Conservation (phyloP, 495 filamentous ascomycete species). For the Penicillium daleae region DNA sequence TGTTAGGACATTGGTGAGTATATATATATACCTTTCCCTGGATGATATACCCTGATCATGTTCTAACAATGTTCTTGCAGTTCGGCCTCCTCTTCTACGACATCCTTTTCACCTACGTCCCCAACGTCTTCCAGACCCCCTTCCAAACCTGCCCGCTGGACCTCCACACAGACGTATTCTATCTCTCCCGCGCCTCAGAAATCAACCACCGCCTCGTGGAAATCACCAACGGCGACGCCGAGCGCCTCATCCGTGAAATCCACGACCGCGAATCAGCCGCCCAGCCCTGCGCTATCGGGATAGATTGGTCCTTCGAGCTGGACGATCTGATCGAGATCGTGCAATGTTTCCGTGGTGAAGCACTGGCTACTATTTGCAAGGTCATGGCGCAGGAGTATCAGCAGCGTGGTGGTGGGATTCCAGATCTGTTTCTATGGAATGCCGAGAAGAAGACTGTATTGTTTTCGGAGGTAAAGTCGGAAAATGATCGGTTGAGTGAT, state of each 20-base stretch:
- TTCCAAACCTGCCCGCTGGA: conserved; percentile 95
- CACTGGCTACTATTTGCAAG: conserved; percentile 82
- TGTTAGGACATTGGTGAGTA: conserved; percentile 71
- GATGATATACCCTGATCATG: background rate
- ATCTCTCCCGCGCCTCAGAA: conserved; percentile 77
- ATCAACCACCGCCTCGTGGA: conserved; percentile 88
- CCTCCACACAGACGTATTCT: conserved; percentile 93
- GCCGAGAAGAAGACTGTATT: conserved; percentile 62
- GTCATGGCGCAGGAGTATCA: conserved; percentile 94
- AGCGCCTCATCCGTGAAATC: conserved; percentile 66
- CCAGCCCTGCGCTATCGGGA: conserved; percentile 81
- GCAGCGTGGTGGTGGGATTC: conserved; percentile 83
- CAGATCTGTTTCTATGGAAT: conserved; percentile 90
- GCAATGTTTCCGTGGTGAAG: conserved; percentile 76
- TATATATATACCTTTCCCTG: background rate
- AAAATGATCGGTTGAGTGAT: conserved; percentile 95
- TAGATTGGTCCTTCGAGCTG: conserved; percentile 87
- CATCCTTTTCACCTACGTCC: conserved; percentile 88
- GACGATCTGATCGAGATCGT: conserved; percentile 83
- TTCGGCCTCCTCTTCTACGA: conserved; percentile 94
- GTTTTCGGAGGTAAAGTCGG: conserved; percentile 92
- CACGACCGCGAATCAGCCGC: conserved; percentile 65
- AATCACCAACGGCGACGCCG: conserved; percentile 76
- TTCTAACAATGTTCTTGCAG: conserved; percentile 11
- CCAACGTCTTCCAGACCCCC: conserved; percentile 94